Percentiles rank a stretch among this genome's conserved stretches.
phyloP scores from a whole-genome alignment of 805 yeast genomes.

The Brettanomyces naardenensis region DNA sequence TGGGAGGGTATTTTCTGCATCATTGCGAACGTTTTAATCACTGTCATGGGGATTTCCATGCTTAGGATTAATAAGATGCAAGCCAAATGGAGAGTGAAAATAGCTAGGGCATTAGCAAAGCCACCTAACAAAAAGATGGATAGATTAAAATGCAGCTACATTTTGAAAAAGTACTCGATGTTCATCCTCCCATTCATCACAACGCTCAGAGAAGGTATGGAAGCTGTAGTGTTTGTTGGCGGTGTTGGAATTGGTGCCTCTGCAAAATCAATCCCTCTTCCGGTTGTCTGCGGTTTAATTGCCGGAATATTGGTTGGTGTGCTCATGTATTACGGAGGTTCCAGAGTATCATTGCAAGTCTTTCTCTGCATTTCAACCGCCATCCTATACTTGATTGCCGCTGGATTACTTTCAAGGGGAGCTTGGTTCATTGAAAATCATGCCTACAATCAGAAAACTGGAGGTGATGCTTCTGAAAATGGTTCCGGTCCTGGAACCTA shows the following conservation, averaged over 20 bases:
- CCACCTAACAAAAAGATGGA: conserved; percentile 38
- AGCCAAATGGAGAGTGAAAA: conserved; percentile 90
- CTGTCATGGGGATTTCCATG: conserved; percentile 92
- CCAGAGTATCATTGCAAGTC: conserved; percentile 67
- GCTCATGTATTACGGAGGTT: conserved; percentile 70
- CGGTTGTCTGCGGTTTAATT: conserved; percentile 73
- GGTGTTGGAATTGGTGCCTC: conserved; percentile 66
- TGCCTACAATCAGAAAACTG: conserved; percentile 52
- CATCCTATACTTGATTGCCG: conserved; percentile 75
- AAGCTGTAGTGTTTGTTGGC: conserved; percentile 89
- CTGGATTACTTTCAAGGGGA: conserved; percentile 86
- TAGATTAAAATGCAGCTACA: conserved; percentile 41
- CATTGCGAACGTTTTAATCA: conserved; percentile 78
- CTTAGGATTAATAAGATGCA: conserved; percentile 88
- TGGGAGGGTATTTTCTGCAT: conserved; percentile 94
- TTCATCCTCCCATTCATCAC: conserved; percentile 81
- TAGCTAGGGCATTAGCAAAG: conserved; percentile 72
- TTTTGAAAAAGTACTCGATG: conserved; percentile 70
- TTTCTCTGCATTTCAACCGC: conserved; percentile 80
- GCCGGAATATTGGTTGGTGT: conserved; percentile 68
- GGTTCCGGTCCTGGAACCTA: conserved; percentile 93
- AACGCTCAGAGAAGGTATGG: conserved; percentile 86
- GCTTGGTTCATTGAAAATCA: conserved; percentile 78
- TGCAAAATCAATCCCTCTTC: conserved; percentile 66
- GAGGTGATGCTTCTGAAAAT: conserved; percentile 87